Conservation (phyloP, 495 filamentous ascomycete genomes). For the Massariosphaeria phaeospora region DNA sequence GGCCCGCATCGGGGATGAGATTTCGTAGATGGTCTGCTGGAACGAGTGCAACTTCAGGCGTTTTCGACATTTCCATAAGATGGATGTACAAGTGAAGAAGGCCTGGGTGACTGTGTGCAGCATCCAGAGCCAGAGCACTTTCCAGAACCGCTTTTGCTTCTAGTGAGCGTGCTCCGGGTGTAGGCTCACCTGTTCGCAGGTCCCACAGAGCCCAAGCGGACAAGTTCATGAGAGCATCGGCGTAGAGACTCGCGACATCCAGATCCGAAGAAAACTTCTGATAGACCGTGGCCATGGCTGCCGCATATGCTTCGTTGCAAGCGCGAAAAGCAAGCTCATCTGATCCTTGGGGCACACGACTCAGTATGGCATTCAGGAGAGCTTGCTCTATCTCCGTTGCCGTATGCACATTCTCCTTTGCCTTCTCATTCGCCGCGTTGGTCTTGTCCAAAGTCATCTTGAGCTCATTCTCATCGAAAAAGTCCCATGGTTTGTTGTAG, state of each 20-base stretch:
- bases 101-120: slow-evolving; percentile 50
- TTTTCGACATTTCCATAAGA: slow-evolving; percentile 66
- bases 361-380: slow-evolving; percentile 53
- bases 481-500: slow-evolving; percentile 69
- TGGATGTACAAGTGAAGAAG: slow-evolving; percentile 68
- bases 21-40: slow-evolving; percentile 56
- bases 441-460: slow-evolving; percentile 45
- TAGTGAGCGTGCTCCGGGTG: slow-evolving; percentile 50
- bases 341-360: slow-evolving; percentile 50
- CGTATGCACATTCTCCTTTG: slow-evolving; percentile 37
- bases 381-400: slow-evolving; percentile 49
- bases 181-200: slow-evolving; percentile 52
- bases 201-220: slow-evolving; percentile 67
- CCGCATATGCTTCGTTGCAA: slow-evolving; percentile 56
- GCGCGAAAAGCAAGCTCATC: slow-evolving; percentile 44
- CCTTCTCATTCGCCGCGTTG: slow-evolving; percentile 44
- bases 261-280: slow-evolving; percentile 50
- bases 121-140: slow-evolving; percentile 41
- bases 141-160: slow-evolving; percentile 56
- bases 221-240: slow-evolving; percentile 64
- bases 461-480: slow-evolving; percentile 58
- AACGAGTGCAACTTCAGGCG: slow-evolving; percentile 54
- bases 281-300: slow-evolving; percentile 58
- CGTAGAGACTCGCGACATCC: slow-evolving; percentile 58
- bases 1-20: slow-evolving; percentile 61